Evolutionary conservation across 225 moss, liverwort and hornwort species (phyloP).

Genomic region (Marchantia polymorpha): DNA sequence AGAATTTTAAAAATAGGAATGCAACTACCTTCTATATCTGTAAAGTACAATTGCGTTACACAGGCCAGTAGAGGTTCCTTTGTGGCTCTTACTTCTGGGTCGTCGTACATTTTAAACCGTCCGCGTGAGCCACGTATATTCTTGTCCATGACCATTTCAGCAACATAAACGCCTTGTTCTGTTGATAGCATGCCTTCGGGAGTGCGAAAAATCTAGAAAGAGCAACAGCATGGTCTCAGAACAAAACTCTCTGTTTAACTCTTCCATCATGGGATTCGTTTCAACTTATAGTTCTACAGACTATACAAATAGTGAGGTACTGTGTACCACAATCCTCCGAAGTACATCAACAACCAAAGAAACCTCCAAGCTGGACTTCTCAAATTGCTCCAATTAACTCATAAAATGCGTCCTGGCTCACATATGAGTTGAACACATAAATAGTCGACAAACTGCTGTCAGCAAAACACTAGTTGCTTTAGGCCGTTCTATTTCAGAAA

Average conservation of each 20-base stretch:
- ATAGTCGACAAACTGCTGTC: no score
- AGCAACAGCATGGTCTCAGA: no score
- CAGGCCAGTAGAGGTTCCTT: neutral
- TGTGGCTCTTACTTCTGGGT: slow-evolving; percentile 43
- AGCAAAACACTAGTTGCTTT: no score
- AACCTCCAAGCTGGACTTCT: no score
- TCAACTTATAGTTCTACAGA: no score
- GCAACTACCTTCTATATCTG: neutral
- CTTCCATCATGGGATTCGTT: neutral
- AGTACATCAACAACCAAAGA: no score
- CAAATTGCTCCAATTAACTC: no score
- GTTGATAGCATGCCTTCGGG: slow-evolving; percentile 67
- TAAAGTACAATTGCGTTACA: neutral
- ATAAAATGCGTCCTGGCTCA: no score
- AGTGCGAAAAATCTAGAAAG: slow-evolving; percentile 68
- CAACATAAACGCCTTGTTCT: slow-evolving; percentile 89
- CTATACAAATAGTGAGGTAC: no score
- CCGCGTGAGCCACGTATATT: slow-evolving; percentile 84
- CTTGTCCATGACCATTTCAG: slow-evolving; percentile 80
- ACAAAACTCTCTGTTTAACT: neutral
- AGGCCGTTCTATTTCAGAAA: no score
- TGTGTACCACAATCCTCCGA: no score
- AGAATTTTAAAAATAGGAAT: neutral
- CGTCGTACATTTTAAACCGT: slow-evolving; percentile 95
- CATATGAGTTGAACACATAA: no score